Evolutionary conservation across 768 basidiomycete species (phyloP).

Genomic region (Antrodiella citrinella): DNA sequence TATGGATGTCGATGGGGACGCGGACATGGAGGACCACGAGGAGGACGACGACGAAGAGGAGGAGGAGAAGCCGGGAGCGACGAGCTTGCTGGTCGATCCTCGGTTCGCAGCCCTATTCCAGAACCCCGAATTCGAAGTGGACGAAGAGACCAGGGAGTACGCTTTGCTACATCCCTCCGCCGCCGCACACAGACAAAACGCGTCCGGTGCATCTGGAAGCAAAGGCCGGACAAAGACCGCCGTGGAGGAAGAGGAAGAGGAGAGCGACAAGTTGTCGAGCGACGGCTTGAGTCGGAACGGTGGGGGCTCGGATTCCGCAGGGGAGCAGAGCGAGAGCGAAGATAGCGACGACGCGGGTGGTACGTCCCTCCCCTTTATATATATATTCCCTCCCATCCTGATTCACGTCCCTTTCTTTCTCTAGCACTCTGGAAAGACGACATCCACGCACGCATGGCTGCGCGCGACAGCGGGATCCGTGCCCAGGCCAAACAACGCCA

Average conservation of each 20-base stretch:
- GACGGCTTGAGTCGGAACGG: slow-evolving; percentile 31
- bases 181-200: slow-evolving; percentile 41
- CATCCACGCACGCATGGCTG: slow-evolving; percentile 19
- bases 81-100: slow-evolving; percentile 68
- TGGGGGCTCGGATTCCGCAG: slow-evolving; percentile 24
- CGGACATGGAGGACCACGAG: slow-evolving; percentile 25
- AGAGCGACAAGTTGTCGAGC: slow-evolving; percentile 64
- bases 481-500: slow-evolving; percentile 1
- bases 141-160: slow-evolving; percentile 81
- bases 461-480: slow-evolving; percentile 9
- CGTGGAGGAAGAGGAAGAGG: slow-evolving; percentile 85
- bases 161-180: slow-evolving; percentile 90
- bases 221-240: slow-evolving; percentile 53
- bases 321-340: slow-evolving; percentile 27
- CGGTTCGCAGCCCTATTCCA: slow-evolving; percentile 89
- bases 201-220: slow-evolving; percentile 6
- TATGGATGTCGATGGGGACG: slow-evolving; percentile 24
- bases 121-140: slow-evolving; percentile 87
- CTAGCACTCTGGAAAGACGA: slow-evolving; percentile 21
- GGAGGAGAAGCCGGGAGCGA: slow-evolving; percentile 19
- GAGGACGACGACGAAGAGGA: slow-evolving; percentile 23
- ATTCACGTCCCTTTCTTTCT: not conserved
- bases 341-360: slow-evolving; percentile 37
- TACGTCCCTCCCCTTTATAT: not conserved
- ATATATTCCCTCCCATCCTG: not conserved